phyloP scores from a whole-genome alignment of 192 early-diverging fungal genomes.

The Backusella morwellensis region DNA sequence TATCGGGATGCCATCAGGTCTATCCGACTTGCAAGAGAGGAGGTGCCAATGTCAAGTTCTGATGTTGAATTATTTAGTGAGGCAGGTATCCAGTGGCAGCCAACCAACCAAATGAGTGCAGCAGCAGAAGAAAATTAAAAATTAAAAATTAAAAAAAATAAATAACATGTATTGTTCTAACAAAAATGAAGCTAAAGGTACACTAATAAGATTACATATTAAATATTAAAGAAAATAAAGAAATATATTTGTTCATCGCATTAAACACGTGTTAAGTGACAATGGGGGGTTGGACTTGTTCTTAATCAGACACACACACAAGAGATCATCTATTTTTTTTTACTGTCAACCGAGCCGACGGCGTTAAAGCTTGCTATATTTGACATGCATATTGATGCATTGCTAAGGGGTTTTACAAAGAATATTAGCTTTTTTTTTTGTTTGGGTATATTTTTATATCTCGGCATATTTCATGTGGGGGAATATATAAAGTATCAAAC shows the following conservation, averaged over 20 bases:
- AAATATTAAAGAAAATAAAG: slow-evolving; percentile 9
- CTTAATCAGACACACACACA: slow-evolving; percentile 5
- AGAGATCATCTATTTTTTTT: neutral
- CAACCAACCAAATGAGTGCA: neutral
- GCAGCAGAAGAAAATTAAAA: neutral
- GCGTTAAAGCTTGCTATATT: slow-evolving; percentile 10
- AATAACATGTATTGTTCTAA: neutral
- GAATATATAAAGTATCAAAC: neutral
- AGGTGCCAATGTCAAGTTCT: slow-evolving; percentile 6
- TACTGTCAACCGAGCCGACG: slow-evolving; percentile 13
- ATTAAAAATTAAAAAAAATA: neutral
- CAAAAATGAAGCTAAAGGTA: neutral
- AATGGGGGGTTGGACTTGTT: neutral
- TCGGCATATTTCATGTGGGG: neutral
- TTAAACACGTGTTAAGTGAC: neutral
- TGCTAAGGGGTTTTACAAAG: neutral
- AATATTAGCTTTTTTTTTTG: neutral
- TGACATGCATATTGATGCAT: slow-evolving; percentile 3
- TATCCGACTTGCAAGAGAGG: neutral
- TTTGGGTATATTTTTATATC: neutral
- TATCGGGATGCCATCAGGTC: slow-evolving; percentile 21
- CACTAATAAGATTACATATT: neutral
- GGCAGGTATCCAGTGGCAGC: neutral
- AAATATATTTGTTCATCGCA: slow-evolving; percentile 1
- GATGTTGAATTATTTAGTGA: neutral